Evolutionary conservation across 129 eudicot species (phyloP).

Genomic region (Lactuca sativa): DNA sequence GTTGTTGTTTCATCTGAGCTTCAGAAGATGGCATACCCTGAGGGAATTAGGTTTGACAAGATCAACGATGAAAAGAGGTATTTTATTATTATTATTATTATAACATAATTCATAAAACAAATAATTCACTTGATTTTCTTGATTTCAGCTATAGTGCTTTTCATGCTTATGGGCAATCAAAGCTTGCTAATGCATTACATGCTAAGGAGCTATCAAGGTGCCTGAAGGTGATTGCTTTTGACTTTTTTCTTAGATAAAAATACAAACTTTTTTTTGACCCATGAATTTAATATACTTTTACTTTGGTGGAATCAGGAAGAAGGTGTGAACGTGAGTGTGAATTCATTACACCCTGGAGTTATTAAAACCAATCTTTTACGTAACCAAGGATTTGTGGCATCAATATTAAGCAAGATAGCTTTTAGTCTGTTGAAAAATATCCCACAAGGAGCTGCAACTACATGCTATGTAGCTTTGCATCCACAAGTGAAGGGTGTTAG

Average conservation of each 20-base stretch:
- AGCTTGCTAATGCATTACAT: constrained; percentile 47
- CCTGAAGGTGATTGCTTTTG: constrained; percentile 34
- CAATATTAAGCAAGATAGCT: constrained; percentile 14
- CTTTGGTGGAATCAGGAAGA: constrained; percentile 21
- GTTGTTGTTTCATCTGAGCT: constrained; percentile 72
- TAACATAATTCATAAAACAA: neutral
- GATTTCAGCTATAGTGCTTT: constrained; percentile 32
- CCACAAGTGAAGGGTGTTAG: constrained; percentile 74
- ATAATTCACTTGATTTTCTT: constrained; percentile 11
- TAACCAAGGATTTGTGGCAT: constrained; percentile 31
- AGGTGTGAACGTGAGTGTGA: constrained; percentile 33
- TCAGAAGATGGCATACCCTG: constrained; percentile 52
- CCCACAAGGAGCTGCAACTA: constrained; percentile 80
- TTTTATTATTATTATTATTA: neutral
- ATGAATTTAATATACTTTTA: neutral
- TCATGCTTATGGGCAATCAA: constrained; percentile 44
- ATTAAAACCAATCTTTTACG: constrained; percentile 34
- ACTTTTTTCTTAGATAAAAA: neutral
- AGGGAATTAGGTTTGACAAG: constrained; percentile 82
- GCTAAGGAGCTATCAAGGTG: constrained; percentile 42
- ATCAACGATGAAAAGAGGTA: constrained; percentile 74
- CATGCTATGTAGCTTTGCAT: constrained; percentile 78
- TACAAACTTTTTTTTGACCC: neutral
- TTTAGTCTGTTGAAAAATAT: constrained; percentile 27
- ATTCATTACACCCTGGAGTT: constrained; percentile 40